phyloP scores from a whole-genome alignment of 371 early-diverging fungal species.

The Rhizopus arrhizus region DNA sequence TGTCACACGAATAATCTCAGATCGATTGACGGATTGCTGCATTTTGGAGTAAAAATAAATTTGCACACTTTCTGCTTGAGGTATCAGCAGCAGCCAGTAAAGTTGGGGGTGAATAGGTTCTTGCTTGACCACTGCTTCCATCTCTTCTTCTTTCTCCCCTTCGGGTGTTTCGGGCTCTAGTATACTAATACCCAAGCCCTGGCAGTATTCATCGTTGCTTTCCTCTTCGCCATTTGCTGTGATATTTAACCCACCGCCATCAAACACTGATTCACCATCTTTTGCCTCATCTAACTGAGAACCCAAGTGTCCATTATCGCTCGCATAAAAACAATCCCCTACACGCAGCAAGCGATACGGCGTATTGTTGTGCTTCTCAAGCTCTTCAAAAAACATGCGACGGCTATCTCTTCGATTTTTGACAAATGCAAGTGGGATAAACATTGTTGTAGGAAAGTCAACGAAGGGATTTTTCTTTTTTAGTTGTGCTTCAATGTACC shows the following conservation, averaged over 20 bases:
- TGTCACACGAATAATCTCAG: constrained; percentile 59
- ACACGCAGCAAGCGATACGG: constrained; percentile 60
- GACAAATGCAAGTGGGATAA: constrained; percentile 66
- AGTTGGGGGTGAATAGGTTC: constrained; percentile 28
- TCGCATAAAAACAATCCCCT: constrained; percentile 65
- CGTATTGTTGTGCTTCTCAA: constrained; percentile 49
- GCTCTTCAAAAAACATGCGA: constrained; percentile 61
- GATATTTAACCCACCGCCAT: constrained; percentile 25
- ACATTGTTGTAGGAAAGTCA: constrained; percentile 65
- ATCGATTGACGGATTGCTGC: constrained; percentile 56
- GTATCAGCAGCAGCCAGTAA: constrained; percentile 73
- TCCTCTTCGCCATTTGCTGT: constrained; percentile 11
- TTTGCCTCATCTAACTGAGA: neutral
- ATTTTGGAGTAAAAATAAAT: constrained; percentile 75
- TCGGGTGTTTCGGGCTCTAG: constrained; percentile 29
- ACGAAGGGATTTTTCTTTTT: constrained; percentile 68
- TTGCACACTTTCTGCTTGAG: constrained; percentile 58
- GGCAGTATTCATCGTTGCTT: constrained; percentile 45
- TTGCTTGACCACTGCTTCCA: constrained; percentile 7
- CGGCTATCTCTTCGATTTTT: constrained; percentile 52
- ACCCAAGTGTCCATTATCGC: constrained; percentile 35
- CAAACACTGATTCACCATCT: constrained; percentile 11
- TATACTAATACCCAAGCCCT: constrained; percentile 54
- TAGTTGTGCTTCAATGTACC: constrained; percentile 64
- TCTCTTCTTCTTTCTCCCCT: constrained; percentile 9